Base-by-base conservation (phyloP, 805 yeast species). In the Ascoidea asiatica region DNA sequence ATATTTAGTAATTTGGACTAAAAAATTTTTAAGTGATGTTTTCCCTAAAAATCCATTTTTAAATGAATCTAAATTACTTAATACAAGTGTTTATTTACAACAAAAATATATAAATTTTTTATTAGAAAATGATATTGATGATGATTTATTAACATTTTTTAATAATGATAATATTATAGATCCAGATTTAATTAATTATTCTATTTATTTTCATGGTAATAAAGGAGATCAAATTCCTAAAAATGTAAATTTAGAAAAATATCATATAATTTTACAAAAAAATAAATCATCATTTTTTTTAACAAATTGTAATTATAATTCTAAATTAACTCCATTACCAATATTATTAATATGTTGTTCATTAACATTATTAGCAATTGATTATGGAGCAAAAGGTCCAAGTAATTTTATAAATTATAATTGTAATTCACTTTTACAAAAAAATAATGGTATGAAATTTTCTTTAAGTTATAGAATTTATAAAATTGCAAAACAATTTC, bases 21-120 rank as follows among this genome's bases (percentile, higher is more conserved):
- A 37, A 13, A 41, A 46, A 19, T 49, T 41, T 33, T 46, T 49
- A 37, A 37, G 43, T 36, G 39, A 49, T 39, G 50, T 49, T n/a
- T 48, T 44, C 17, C 44, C 52, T 15, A 38, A 43, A 15, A 49
- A 49, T 23, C 39, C 47, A 11, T 49, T 49, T 37, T 17, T 48
- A 4, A 46, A 48, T 44, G 37, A 43, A 18, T 21, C 33, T 6
- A n/a, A 22, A 11, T 37, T 49, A 18, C 23, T 47, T 13, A 41
- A 42, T 29, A 44, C 46, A 5, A 21, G 42, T 23, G 19, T 17
- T 4, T 36, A n/a, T 18, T 20, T 46, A 7, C 5, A 35, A n/a
- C 21, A 19, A 13, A 19, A 20, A 11, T 29, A 29, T 29, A 29
- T 29, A 29, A 29, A 29, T 29, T 29, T 29, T 29, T 29, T 29